These are phyloP conservation scores for Phytopythium kandeliae DNA, from an alignment of 352 stramenopile species.

Conservation along the genomic window DNA sequence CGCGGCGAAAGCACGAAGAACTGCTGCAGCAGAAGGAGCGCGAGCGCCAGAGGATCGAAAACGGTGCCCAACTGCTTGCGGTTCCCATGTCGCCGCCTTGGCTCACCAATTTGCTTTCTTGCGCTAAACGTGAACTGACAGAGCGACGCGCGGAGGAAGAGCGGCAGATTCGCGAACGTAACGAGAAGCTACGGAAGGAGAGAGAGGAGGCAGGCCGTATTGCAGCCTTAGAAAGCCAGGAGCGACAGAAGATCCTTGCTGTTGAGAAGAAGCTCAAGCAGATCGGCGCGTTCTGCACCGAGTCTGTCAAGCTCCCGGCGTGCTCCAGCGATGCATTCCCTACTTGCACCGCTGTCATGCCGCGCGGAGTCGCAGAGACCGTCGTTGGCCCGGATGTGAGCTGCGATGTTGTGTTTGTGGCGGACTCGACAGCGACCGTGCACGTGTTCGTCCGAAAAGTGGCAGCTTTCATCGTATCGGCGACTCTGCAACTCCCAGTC, in stretches of 20 bases:
- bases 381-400: slow-evolving; percentile 9
- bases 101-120: too few relatives aligned
- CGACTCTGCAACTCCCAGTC: background rate
- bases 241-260: slow-evolving; percentile 17
- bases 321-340: slow-evolving; percentile 1
- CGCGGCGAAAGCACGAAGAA: slow-evolving; percentile 39
- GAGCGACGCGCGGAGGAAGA: slow-evolving; percentile 35
- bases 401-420: slow-evolving; percentile 35
- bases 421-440: slow-evolving; percentile 19
- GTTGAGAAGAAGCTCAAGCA: slow-evolving; percentile 46
- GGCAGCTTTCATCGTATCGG: slow-evolving; percentile 17
- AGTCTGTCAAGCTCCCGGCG: slow-evolving; percentile 22
- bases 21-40: slow-evolving; percentile 29
- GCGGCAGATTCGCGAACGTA: slow-evolving; percentile 19
- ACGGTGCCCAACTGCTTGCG: slow-evolving; percentile 19
- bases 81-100: background rate
- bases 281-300: slow-evolving; percentile 42
- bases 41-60: slow-evolving; percentile 35
- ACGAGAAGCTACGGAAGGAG: slow-evolving; percentile 17
- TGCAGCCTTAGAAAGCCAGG: slow-evolving; percentile 29
- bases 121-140: slow-evolving; percentile 5
- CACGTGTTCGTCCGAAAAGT: slow-evolving; percentile 23
- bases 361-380: slow-evolving; percentile 4
- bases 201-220: slow-evolving; percentile 33
- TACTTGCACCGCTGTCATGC: slow-evolving; percentile 14